These are phyloP conservation scores for Mycocentrospora acerina DNA, from an alignment of 2,329 filamentous ascomycete species.

Conservation along the genomic window DNA sequence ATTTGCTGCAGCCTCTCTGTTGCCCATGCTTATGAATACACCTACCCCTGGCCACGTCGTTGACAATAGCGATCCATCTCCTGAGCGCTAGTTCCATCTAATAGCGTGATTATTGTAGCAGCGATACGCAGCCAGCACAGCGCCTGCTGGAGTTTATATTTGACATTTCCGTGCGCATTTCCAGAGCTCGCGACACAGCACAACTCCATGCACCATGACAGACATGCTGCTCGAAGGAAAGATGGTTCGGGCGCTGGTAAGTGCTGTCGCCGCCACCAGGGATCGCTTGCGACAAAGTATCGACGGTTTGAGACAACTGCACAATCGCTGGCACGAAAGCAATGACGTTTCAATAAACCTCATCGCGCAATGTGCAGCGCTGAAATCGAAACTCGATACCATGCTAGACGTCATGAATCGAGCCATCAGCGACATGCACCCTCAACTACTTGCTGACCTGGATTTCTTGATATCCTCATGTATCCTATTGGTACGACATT, in stretches of 20 bases:
- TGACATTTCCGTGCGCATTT: neutral
- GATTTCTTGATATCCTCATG: constrained; percentile 37
- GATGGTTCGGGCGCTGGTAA: constrained; percentile 29
- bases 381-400: constrained; percentile 37
- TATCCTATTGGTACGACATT: constrained; percentile 29
- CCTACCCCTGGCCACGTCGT: too few species aligned
- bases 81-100: too few species aligned
- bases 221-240: constrained; percentile 30
- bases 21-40: neutral
- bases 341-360: constrained; percentile 37
- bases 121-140: too few species aligned
- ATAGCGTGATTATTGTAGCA: too few species aligned
- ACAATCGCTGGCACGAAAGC: constrained; percentile 36
- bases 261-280: constrained; percentile 30
- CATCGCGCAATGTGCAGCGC: constrained; percentile 37
- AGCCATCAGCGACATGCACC: constrained; percentile 36
- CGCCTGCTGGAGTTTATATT: neutral
- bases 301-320: constrained; percentile 36
- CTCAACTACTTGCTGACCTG: constrained; percentile 38
- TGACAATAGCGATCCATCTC: too few species aligned
- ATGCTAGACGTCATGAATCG: constrained; percentile 40
- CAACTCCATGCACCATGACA: constrained; percentile 21
- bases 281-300: constrained; percentile 35
- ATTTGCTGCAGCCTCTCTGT: neutral
- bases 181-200: neutral